Conservation (phyloP, 306 rosid species). For the Crataegus laevigata region DNA sequence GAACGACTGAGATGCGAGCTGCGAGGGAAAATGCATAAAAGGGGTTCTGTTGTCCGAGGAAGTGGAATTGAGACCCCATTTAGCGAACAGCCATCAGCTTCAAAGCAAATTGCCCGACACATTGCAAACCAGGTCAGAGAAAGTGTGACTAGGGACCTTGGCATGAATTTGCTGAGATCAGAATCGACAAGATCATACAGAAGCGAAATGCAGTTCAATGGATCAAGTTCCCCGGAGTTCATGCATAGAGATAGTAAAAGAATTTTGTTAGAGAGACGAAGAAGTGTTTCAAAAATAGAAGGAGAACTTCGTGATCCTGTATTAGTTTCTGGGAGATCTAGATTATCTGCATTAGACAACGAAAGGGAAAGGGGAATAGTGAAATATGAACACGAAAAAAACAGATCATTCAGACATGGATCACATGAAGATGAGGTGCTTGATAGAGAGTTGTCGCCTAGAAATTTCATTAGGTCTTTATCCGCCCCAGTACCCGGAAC, state of each 20-base stretch:
- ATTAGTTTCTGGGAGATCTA: slow-evolving; percentile 29
- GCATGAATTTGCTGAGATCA: slow-evolving; percentile 43
- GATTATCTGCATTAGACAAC: slow-evolving; percentile 32
- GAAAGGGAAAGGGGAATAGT: slow-evolving; percentile 47
- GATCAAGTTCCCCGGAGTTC: slow-evolving; percentile 54
- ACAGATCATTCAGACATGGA: slow-evolving; percentile 80
- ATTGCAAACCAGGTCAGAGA: slow-evolving; percentile 74
- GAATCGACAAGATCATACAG: slow-evolving; percentile 70
- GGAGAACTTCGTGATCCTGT: slow-evolving; percentile 25
- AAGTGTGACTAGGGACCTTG: slow-evolving; percentile 59
- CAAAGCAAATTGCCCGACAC: slow-evolving; percentile 63
- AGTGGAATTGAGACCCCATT: slow-evolving; percentile 75
- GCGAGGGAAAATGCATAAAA: slow-evolving; percentile 56
- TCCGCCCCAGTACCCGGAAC: slow-evolving; percentile 97
- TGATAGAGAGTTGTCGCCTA: slow-evolving; percentile 64
- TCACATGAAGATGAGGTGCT: slow-evolving; percentile 35
- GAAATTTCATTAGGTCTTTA: slow-evolving; percentile 79
- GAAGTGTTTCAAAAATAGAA: slow-evolving; percentile 48
- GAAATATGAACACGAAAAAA: slow-evolving; percentile 42
- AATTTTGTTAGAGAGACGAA: slow-evolving; percentile 56
- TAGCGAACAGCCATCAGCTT: slow-evolving; percentile 67
- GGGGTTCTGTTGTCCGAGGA: slow-evolving; percentile 56
- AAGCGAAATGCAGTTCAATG: slow-evolving; percentile 52
- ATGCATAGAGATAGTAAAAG: slow-evolving; percentile 63
- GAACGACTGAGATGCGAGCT: slow-evolving; percentile 73